phyloP scores from a whole-genome alignment of 2,329 filamentous ascomycete genomes.

The Didymella segeticola region DNA sequence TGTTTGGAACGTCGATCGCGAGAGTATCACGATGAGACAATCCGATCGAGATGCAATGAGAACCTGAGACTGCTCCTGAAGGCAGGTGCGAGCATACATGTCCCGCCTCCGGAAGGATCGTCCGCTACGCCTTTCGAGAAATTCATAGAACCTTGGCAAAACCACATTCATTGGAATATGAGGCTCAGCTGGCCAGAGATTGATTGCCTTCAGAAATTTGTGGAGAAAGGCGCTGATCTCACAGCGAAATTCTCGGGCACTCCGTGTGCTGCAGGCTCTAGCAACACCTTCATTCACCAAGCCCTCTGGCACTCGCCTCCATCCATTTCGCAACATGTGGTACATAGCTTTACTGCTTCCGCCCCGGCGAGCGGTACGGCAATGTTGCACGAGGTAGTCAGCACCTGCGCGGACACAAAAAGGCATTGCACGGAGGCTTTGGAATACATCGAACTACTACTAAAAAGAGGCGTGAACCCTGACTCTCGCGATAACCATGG shows the following conservation, averaged over 20 bases:
- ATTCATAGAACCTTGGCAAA: slow-evolving; percentile 41
- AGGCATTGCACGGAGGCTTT: slow-evolving; percentile 41
- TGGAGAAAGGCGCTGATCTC: slow-evolving; percentile 34
- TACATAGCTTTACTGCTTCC: slow-evolving; percentile 27
- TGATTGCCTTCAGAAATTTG: slow-evolving; percentile 38
- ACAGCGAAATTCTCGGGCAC: slow-evolving; percentile 29
- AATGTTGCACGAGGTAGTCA: slow-evolving; percentile 40
- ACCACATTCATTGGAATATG: slow-evolving; percentile 30
- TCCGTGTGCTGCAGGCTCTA: slow-evolving; percentile 27
- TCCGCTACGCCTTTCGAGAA: slow-evolving; percentile 30
- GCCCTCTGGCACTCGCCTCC: slow-evolving; percentile 44
- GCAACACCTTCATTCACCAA: slow-evolving; percentile 41
- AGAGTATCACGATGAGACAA: slow-evolving; percentile 22
- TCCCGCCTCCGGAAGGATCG: slow-evolving; percentile 19
- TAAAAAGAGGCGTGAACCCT: slow-evolving; percentile 37
- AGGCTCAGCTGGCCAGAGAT: slow-evolving; percentile 29
- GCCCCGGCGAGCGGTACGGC: slow-evolving; percentile 23
- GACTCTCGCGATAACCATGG: slow-evolving; percentile 28
- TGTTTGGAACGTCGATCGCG: slow-evolving; percentile 32
- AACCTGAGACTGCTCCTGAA: slow-evolving; percentile 39
- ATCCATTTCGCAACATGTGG: slow-evolving; percentile 27
- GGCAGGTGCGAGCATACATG: slow-evolving; percentile 39
- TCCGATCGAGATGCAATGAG: slow-evolving; percentile 30
- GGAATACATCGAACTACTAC: slow-evolving; percentile 38
- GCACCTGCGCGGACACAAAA: slow-evolving; percentile 39